These are phyloP conservation scores for Jamesozyma spencerorum DNA, from an alignment of 805 yeast species.

Conservation along the genomic window DNA sequence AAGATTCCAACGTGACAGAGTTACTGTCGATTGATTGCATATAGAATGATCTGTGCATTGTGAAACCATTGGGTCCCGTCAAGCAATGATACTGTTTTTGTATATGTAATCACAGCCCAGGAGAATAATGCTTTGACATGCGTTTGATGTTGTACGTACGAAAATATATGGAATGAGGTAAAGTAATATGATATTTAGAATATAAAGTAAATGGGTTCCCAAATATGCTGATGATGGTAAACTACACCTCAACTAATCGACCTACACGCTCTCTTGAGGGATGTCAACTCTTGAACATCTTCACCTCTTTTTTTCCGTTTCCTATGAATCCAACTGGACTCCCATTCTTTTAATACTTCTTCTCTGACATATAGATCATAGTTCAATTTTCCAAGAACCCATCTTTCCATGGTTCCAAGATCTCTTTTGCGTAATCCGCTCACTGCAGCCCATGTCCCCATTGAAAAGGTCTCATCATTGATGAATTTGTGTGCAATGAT, in stretches of 20 bases:
- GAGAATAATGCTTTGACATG: no score
- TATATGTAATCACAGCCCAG: no score
- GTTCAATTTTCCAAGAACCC: slow-evolving; percentile 18
- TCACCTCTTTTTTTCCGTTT: background rate
- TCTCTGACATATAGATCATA: slow-evolving; percentile 9
- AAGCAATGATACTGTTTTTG: no score
- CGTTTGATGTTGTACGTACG: no score
- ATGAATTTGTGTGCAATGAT: slow-evolving; percentile 21
- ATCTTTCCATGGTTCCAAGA: slow-evolving; percentile 20
- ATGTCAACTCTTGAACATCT: background rate
- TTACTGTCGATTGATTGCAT: background rate
- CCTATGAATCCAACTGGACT: background rate
- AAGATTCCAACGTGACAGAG: no score
- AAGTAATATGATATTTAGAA: no score
- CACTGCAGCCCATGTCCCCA: slow-evolving; percentile 22
- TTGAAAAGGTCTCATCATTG: slow-evolving; percentile 22
- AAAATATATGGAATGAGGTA: no score
- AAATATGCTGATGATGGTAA: no score
- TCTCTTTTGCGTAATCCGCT: slow-evolving; percentile 16
- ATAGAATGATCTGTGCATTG: background rate
- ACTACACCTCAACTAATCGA: no score
- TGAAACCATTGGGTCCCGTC: no score
- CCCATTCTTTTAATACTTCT: slow-evolving; percentile 3
- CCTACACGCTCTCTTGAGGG: no score
- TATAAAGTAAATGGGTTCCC: no score